Percentiles rank a stretch among this genome's conserved stretches.
These are phyloP conservation scores for Melanopsichium pennsylvanicum DNA, from an alignment of 1,284 basidiomycete species.

Conservation along the genomic window DNA sequence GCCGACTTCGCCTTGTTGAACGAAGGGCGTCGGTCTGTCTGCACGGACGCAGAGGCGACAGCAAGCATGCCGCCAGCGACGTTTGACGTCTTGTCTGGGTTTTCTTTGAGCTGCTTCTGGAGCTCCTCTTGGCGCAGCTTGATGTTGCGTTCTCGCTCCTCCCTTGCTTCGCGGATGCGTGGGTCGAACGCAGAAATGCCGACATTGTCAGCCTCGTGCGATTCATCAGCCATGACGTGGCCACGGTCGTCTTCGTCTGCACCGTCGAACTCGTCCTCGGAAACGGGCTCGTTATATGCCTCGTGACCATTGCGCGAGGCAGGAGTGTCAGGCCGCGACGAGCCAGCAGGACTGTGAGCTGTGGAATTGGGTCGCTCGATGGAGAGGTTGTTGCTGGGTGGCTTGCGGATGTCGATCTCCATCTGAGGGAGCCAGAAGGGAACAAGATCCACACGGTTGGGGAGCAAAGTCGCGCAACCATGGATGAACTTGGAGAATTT, in stretches of 20 bases:
- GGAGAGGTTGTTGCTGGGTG: conserved; percentile 50
- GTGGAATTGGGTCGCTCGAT: conserved; percentile 58
- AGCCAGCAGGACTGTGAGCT: conserved; percentile 32
- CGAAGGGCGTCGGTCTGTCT: conserved; percentile 18
- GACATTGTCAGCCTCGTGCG: conserved; percentile 58
- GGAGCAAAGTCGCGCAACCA: conserved; percentile 90
- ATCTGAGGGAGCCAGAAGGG: conserved; percentile 96
- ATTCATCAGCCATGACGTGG: conserved; percentile 51
- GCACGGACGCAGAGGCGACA: conserved; percentile 34
- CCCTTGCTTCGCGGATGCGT: conserved; percentile 57
- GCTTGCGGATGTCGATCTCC: conserved; percentile 71
- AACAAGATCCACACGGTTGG: conserved; percentile 93
- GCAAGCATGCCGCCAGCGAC: conserved; percentile 42
- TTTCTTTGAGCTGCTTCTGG: conserved; percentile 51
- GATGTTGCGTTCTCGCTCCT: conserved; percentile 63
- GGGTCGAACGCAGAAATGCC: conserved; percentile 61
- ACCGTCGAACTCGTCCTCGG: conserved; percentile 65
- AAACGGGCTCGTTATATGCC: conserved; percentile 62
- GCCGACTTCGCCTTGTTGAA: conserved; percentile 16
- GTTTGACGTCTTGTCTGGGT: conserved; percentile 44
- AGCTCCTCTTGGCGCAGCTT: conserved; percentile 56
- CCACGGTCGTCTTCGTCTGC: conserved; percentile 53
- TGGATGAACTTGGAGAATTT: conserved; percentile 91
- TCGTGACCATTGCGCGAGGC: conserved; percentile 24
- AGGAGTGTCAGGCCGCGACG: conserved; percentile 55